Conservation (phyloP, 345 rosid genomes). For the Populus alba region DNA sequence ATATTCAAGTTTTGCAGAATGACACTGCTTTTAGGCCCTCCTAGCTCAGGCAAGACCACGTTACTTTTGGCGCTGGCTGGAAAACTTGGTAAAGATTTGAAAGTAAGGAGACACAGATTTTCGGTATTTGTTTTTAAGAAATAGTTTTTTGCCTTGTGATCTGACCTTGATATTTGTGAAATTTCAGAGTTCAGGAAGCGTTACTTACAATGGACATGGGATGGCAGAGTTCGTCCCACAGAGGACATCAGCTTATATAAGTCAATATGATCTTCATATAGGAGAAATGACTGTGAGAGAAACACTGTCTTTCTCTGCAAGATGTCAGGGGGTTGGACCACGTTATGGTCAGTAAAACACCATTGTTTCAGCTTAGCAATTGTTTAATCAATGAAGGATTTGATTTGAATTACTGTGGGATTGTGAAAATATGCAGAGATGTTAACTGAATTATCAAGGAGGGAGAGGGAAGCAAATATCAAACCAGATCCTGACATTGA, state of each 20-base stretch:
- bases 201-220: conserved; percentile 58
- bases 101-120: conserved; percentile 28
- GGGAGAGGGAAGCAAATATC: conserved; percentile 78
- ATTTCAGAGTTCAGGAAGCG: conserved; percentile 52
- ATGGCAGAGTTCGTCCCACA: conserved; percentile 68
- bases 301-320: conserved; percentile 57
- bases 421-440: conserved; percentile 41
- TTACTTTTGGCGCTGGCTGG: conserved; percentile 55
- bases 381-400: not conserved
- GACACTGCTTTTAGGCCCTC: conserved; percentile 63
- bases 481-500: conserved; percentile 91
- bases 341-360: conserved; percentile 40
- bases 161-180: not conserved
- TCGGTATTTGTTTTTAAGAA: not conserved
- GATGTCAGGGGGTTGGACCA: conserved; percentile 66
- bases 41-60: conserved; percentile 60
- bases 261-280: conserved; percentile 59
- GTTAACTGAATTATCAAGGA: conserved; percentile 62
- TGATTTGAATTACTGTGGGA: not conserved
- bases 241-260: conserved; percentile 59
- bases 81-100: conserved; percentile 49
- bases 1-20: conserved; percentile 33
- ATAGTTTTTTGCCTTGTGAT: not conserved
- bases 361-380: not conserved
- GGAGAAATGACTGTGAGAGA: conserved; percentile 70